A percentile compares a stretch with the other conserved stretches of the same genome.
Evolutionary conservation across 352 stramenopile species (phyloP).

Genomic region (Phytophthora chlamydospora): DNA sequence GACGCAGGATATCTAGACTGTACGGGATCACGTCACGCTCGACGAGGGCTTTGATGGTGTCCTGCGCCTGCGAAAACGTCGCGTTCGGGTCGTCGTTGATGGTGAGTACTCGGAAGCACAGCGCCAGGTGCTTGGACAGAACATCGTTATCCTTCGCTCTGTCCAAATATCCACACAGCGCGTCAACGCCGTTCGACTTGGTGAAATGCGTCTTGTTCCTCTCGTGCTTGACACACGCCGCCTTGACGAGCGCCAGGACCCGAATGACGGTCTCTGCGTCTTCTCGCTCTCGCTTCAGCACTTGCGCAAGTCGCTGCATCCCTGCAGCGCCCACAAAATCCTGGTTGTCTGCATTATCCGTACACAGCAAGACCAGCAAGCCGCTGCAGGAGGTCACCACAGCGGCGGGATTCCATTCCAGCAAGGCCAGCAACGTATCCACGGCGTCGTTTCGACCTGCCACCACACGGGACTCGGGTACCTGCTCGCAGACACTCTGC

Average conservation of each 20-base stretch:
- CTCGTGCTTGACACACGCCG: conserved; percentile 65
- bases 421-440: conserved; percentile 46
- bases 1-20: conserved; percentile 46
- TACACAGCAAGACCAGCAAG: conserved; percentile 45
- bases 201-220: conserved; percentile 71
- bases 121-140: conserved; percentile 58
- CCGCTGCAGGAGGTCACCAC: conserved; percentile 22
- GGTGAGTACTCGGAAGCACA: conserved; percentile 63
- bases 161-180: conserved; percentile 40
- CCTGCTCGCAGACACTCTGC: conserved; percentile 43
- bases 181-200: conserved; percentile 52
- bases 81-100: conserved; percentile 74
- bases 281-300: conserved; percentile 23
- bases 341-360: conserved; percentile 64
- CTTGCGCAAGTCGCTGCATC: conserved; percentile 41
- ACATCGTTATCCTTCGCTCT: conserved; percentile 35
- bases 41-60: conserved; percentile 70
- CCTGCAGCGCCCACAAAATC: conserved; percentile 57
- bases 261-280: conserved; percentile 20
- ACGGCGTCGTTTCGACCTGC: conserved; percentile 64
- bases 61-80: conserved; percentile 73
- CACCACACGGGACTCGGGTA: conserved; percentile 64
- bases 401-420: conserved; percentile 25
- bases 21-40: conserved; percentile 58
- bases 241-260: conserved; percentile 46